Evolutionary conservation across 768 basidiomycete genomes (phyloP).

Genomic region (Cystobasidium tubakii): DNA sequence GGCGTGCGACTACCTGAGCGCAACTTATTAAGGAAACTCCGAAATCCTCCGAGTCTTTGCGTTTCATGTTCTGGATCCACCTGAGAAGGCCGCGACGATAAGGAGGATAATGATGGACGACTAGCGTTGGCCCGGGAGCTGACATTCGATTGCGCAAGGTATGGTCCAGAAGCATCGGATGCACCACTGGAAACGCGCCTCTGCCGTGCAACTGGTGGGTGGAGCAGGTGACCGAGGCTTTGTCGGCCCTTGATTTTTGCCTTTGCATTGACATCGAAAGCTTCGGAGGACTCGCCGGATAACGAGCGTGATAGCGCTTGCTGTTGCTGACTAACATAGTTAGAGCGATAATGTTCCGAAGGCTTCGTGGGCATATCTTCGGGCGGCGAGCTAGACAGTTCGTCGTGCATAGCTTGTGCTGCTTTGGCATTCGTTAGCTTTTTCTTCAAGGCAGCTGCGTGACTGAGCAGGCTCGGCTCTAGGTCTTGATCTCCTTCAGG

Average conservation of each 20-base stretch:
- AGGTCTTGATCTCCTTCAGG: not conserved
- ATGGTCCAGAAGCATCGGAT: not conserved
- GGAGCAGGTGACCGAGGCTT: not conserved
- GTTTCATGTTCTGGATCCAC: conserved; percentile 12
- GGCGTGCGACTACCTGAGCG: conserved; percentile 36
- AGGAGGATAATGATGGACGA: conserved; percentile 9
- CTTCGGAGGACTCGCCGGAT: conserved; percentile 25
- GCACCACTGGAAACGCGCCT: conserved; percentile 19
- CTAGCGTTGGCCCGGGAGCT: not conserved
- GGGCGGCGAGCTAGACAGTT: conserved; percentile 3
- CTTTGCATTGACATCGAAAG: not conserved
- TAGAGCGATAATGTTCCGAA: conserved; percentile 1
- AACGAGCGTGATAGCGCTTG: conserved; percentile 6
- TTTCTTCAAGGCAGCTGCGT: conserved; percentile 16
- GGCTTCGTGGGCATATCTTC: conserved; percentile 15
- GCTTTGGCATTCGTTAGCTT: conserved; percentile 23
- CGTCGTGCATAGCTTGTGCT: conserved; percentile 19
- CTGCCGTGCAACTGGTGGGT: not conserved
- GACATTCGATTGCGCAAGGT: not conserved
- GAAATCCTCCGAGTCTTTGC: not conserved
- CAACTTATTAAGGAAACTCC: conserved; percentile 15
- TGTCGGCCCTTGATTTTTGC: not conserved
- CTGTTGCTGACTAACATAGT: conserved; percentile 1
- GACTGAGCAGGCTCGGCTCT: conserved; percentile 12
- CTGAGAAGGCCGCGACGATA: conserved; percentile 8